phyloP scores from a whole-genome alignment of 2,329 filamentous ascomycete genomes.

The Nigrograna mackinnonii region DNA sequence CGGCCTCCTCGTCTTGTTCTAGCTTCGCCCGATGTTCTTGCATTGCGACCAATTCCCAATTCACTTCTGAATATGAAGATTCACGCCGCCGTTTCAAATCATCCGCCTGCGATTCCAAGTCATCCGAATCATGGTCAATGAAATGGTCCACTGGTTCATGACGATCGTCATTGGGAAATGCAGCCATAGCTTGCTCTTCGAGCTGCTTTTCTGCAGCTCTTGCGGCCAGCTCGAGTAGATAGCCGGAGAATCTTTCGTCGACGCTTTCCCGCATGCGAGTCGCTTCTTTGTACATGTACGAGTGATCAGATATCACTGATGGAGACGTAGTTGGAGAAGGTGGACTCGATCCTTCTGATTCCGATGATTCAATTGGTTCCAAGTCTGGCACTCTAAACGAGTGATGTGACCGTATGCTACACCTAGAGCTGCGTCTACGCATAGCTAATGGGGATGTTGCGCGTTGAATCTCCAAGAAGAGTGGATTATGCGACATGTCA shows the following conservation, averaged over 20 bases:
- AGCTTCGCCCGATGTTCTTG: conserved; percentile 73
- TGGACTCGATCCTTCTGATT: conserved; percentile 54
- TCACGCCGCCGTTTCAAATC: conserved; percentile 51
- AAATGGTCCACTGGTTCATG: conserved; percentile 75
- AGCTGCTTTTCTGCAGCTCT: conserved; percentile 80
- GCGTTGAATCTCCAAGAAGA: conserved; percentile 40
- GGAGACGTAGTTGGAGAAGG: conserved; percentile 52
- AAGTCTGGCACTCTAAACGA: conserved; percentile 65
- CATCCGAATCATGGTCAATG: conserved; percentile 61
- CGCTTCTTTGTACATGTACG: conserved; percentile 54
- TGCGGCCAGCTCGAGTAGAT: conserved; percentile 78
- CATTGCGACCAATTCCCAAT: conserved; percentile 82
- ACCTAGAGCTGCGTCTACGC: conserved; percentile 35
- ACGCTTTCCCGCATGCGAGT: conserved; percentile 66
- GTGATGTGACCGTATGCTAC: conserved; percentile 47
- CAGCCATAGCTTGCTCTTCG: conserved; percentile 74
- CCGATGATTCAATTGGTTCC: conserved; percentile 65
- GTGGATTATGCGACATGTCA: conserved; percentile 31
- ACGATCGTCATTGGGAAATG: conserved; percentile 72
- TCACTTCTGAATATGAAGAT: conserved; percentile 65
- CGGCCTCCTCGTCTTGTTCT: conserved; percentile 49
- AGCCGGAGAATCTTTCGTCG: conserved; percentile 75
- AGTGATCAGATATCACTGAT: conserved; percentile 53
- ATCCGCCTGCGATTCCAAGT: conserved; percentile 28
- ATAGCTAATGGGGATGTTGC: conserved; percentile 32